Percentiles rank a stretch among this genome's conserved stretches.
Conservation (phyloP, 169 alveolate species). For the Eimeria praecox region DNA sequence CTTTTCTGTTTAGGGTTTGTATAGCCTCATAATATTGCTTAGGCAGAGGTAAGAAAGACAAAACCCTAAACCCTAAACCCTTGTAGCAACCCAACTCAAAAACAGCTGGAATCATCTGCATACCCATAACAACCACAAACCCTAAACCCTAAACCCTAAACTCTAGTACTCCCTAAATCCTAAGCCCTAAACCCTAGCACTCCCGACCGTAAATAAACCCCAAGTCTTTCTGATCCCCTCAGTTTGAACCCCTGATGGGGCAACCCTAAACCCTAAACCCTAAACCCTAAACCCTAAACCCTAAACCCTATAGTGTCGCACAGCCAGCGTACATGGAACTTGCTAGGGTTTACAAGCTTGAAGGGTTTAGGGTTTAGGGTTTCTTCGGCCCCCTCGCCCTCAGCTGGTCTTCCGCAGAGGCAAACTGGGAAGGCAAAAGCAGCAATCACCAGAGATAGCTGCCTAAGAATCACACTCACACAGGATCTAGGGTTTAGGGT, state of each 20-base stretch:
- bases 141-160: constrained; percentile 5
- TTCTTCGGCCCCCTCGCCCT: constrained; percentile 11
- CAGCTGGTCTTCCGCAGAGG: not conserved
- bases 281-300: no score
- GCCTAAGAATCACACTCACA: not conserved
- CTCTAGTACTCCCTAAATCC: not conserved
- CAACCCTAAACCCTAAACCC: not conserved
- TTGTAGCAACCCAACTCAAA: not conserved
- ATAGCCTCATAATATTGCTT: constrained; percentile 8
- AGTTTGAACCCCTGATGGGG: not conserved
- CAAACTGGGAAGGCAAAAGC: not conserved
- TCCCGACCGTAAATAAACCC: no score
- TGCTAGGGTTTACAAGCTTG: not conserved
- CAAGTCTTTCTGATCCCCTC: not conserved
- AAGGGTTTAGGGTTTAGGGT: not conserved
- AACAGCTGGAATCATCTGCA: constrained; percentile 16
- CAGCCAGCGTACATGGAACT: not conserved
- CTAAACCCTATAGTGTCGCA: no score
- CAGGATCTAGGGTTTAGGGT: constrained; percentile 27
- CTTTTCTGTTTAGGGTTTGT: not conserved
- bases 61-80: constrained; percentile 22
- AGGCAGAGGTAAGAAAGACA: not conserved
- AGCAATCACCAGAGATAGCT: not conserved
- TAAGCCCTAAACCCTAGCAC: not conserved
- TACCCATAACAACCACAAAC: not conserved